phyloP scores from a whole-genome alignment of 208 protist genomes.

The Leptomonas pyrrhocoris region DNA sequence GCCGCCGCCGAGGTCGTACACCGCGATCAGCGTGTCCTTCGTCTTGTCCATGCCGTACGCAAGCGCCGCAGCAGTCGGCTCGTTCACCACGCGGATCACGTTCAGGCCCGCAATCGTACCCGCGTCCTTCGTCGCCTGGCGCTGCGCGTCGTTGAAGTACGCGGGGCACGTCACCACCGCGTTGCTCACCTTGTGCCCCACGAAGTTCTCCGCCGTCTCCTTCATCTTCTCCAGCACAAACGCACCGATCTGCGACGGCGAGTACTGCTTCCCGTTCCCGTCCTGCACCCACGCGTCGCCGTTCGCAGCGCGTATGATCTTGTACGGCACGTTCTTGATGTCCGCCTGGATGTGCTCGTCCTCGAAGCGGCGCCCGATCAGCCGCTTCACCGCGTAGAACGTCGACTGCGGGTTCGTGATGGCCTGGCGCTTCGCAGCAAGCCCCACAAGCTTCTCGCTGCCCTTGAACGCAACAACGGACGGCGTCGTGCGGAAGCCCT shows the following conservation, averaged over 20 bases:
- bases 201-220: conserved; percentile 49
- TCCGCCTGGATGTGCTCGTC: conserved; percentile 78
- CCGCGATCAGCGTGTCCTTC: conserved; percentile 88
- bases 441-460: conserved; percentile 77
- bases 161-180: conserved; percentile 96
- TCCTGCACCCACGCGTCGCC: conserved; percentile 95
- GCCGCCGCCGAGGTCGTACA: conserved; percentile 90
- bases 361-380: conserved; percentile 81
- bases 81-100: conserved; percentile 98
- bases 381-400: conserved; percentile 88
- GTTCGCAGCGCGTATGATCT: conserved; percentile 92
- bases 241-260: conserved; percentile 81
- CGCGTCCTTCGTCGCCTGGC: conserved; percentile 98
- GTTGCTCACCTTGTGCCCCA: conserved; percentile 49
- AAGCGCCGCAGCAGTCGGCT: conserved; percentile 97
- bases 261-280: conserved; percentile 81
- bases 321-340: conserved; percentile 93
- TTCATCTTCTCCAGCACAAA: conserved; percentile 90
- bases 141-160: conserved; percentile 98
- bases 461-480: conserved; percentile 87
- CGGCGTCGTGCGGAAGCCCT: conserved; percentile 87
- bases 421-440: conserved; percentile 82
- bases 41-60: conserved; percentile 87
- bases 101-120: conserved; percentile 94
- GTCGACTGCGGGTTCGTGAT: conserved; percentile 80